phyloP scores from a whole-genome alignment of 257 asterid species.

The Fraxinus pennsylvanica region DNA sequence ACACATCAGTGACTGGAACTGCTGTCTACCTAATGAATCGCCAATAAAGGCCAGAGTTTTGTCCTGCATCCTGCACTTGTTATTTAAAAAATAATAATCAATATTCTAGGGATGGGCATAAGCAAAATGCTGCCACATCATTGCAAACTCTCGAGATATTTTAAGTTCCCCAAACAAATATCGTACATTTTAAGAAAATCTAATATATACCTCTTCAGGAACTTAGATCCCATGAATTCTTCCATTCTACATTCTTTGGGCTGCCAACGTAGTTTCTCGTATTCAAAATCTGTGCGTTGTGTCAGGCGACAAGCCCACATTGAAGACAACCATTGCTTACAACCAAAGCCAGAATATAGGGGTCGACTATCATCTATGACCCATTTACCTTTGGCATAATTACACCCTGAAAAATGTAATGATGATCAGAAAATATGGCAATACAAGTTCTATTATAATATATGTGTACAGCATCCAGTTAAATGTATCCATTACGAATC shows the following conservation, averaged over 20 bases:
- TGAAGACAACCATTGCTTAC: constrained; percentile 86
- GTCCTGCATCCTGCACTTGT: constrained; percentile 67
- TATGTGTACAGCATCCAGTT: constrained; percentile 6
- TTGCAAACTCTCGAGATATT: constrained; percentile 2
- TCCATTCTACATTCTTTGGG: constrained; percentile 76
- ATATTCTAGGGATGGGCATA: background rate
- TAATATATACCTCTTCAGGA: constrained; percentile 59
- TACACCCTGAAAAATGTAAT: constrained; percentile 58
- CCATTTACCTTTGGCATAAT: constrained; percentile 86
- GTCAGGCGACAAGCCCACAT: constrained; percentile 99
- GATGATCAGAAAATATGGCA: constrained; percentile 13
- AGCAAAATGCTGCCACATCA: background rate
- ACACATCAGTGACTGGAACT: constrained; percentile 95
- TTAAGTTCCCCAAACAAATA: constrained; percentile 22
- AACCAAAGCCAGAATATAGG: constrained; percentile 79
- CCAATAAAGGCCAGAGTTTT: constrained; percentile 89
- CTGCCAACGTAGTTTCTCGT: constrained; percentile 80
- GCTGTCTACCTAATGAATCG: constrained; percentile 93
- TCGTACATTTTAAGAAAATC: constrained; percentile 20
- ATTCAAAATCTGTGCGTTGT: constrained; percentile 81
- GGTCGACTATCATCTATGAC: constrained; percentile 61
- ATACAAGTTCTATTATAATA: background rate
- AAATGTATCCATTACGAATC: background rate
- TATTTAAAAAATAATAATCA: background rate
- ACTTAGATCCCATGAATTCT: constrained; percentile 65